A percentile compares a stretch with the other conserved stretches of the same genome.
Evolutionary conservation across 441 rosid species (phyloP).

Genomic region (Adansonia gregorii): DNA sequence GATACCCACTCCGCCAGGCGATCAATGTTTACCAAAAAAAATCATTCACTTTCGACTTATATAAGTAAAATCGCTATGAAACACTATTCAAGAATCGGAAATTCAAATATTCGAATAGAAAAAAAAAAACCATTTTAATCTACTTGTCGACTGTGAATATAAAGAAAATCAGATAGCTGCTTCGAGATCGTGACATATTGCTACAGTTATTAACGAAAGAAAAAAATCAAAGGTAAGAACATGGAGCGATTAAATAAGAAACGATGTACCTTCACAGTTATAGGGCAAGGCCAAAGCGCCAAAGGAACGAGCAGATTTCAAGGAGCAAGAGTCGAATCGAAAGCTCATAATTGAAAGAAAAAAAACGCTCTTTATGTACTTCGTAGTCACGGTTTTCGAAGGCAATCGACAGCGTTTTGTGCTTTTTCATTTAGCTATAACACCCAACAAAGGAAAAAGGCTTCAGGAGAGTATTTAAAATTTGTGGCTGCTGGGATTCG

Average conservation of each 20-base stretch:
- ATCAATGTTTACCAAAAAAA: conserved; percentile 23
- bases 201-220: neutral
- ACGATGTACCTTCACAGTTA: neutral
- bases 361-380: neutral
- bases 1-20: conserved; percentile 99
- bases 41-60: neutral
- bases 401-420: neutral
- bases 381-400: neutral
- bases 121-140: neutral
- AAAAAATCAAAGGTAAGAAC: too few relatives aligned
- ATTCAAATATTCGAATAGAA: neutral
- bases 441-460: too few relatives aligned
- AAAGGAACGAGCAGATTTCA: neutral
- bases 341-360: too few relatives aligned
- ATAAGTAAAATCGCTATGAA: too few relatives aligned
- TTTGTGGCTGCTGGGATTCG: conserved; percentile 21
- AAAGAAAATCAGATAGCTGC: neutral
- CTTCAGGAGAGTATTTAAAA: too few relatives aligned
- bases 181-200: neutral
- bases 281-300: neutral
- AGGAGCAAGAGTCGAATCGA: neutral
- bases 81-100: neutral
- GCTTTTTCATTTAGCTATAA: neutral
- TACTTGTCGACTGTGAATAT: neutral
- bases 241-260: neutral